phyloP scores from a whole-genome alignment of 75 land plant genomes.

The Cupressus sempervirens region DNA sequence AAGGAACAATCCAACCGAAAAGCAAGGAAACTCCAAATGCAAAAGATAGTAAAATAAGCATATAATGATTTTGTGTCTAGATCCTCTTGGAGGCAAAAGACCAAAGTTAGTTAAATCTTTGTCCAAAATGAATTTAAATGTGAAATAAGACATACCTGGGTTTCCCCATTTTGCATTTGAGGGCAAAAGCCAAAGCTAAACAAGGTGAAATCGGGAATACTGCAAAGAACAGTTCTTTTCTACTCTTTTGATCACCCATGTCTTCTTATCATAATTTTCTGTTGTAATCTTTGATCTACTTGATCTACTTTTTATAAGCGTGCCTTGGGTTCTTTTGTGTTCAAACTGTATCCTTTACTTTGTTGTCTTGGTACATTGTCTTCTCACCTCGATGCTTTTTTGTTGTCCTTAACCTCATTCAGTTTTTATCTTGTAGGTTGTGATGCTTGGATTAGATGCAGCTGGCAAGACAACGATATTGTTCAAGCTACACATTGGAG shows the following conservation, averaged over 20 bases:
- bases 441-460: conserved; percentile 73
- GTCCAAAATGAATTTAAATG: too few relatives aligned
- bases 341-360: background rate
- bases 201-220: too few relatives aligned
- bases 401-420: background rate
- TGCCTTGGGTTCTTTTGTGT: background rate
- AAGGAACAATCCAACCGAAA: too few relatives aligned
- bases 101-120: too few relatives aligned
- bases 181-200: too few relatives aligned
- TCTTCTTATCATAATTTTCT: background rate
- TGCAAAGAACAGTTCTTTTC: background rate
- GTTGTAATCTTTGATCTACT: background rate
- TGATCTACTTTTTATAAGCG: background rate
- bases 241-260: background rate
- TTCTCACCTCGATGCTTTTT: background rate
- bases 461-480: conserved; percentile 71
- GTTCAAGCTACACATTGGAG: conserved; percentile 68
- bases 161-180: too few relatives aligned
- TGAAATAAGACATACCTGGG: too few relatives aligned
- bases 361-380: background rate
- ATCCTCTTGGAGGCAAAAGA: too few relatives aligned
- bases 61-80: too few relatives aligned
- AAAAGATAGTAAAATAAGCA: too few relatives aligned
- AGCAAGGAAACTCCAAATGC: too few relatives aligned
- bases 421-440: conserved; percentile 32